These are phyloP conservation scores for Colletotrichum nymphaeae DNA, from an alignment of 2,329 filamentous ascomycete genomes.

Conservation along the genomic window DNA sequence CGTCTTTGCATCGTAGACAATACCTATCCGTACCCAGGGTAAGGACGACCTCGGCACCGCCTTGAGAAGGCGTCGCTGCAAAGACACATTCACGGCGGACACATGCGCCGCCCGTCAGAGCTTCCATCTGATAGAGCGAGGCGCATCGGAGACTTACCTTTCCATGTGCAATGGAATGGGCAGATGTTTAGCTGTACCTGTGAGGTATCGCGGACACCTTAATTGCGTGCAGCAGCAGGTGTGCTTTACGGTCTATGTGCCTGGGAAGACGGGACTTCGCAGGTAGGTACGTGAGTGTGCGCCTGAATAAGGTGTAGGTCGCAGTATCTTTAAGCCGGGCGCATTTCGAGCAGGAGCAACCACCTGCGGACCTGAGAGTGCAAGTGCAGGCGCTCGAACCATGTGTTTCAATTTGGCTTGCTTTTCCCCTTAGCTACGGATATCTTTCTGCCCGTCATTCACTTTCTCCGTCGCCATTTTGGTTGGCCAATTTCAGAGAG, in stretches of 20 bases:
- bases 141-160: not conserved
- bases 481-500: not conserved
- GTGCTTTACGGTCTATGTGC: no score
- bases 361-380: not conserved
- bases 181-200: not conserved
- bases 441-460: not conserved
- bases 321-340: conserved; percentile 1
- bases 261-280: no score
- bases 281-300: not conserved
- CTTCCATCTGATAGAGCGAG: not conserved
- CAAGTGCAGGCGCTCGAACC: conserved; percentile 33
- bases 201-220: not conserved
- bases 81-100: not conserved
- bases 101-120: not conserved
- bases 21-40: no score
- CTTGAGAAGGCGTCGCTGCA: not conserved
- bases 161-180: not conserved
- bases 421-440: not conserved
- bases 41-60: not conserved
- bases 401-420: conserved; percentile 22
- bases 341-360: conserved; percentile 10
- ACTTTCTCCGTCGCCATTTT: not conserved
- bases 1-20: not conserved
- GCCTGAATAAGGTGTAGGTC: not conserved
- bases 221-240: not conserved